Conservation (phyloP, 345 rosid species). For the Eucalyptus leucophloia region DNA sequence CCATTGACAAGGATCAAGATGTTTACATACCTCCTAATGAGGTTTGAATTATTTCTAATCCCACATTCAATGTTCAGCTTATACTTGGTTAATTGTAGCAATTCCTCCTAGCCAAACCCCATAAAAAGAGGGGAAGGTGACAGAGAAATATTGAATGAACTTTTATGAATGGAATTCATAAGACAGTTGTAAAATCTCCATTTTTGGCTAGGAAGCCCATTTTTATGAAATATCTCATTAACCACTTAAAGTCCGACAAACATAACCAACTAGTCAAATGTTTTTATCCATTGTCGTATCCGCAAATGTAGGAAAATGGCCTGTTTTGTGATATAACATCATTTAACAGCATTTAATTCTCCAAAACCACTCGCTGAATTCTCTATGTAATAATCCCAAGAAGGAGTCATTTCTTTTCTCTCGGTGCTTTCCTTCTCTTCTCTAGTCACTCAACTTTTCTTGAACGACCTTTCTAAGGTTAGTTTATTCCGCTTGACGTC, state of each 20-base stretch:
- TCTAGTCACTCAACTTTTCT: too few relatives aligned
- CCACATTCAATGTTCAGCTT: neutral
- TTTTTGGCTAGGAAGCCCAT: neutral
- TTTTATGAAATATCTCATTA: neutral
- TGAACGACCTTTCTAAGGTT: too few relatives aligned
- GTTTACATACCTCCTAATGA: conserved; percentile 47
- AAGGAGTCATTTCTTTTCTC: too few relatives aligned
- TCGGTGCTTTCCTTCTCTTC: too few relatives aligned
- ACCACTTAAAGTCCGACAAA: neutral
- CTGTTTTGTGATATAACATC: neutral
- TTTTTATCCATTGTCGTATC: neutral
- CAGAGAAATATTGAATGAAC: neutral
- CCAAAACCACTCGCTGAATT: neutral
- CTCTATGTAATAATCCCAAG: neutral
- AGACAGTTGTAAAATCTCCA: neutral
- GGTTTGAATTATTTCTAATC: conserved; percentile 10
- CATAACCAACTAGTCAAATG: neutral
- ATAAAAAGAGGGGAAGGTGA: neutral
- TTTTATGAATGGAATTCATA: neutral
- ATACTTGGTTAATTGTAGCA: neutral
- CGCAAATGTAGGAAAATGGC: neutral
- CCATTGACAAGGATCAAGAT: conserved; percentile 58
- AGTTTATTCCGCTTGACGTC: too few relatives aligned
- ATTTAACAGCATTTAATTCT: neutral
- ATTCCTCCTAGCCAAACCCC: neutral